These are phyloP conservation scores for Penicillium dipodomyicola DNA, from an alignment of 495 filamentous ascomycete genomes.

Conservation along the genomic window DNA sequence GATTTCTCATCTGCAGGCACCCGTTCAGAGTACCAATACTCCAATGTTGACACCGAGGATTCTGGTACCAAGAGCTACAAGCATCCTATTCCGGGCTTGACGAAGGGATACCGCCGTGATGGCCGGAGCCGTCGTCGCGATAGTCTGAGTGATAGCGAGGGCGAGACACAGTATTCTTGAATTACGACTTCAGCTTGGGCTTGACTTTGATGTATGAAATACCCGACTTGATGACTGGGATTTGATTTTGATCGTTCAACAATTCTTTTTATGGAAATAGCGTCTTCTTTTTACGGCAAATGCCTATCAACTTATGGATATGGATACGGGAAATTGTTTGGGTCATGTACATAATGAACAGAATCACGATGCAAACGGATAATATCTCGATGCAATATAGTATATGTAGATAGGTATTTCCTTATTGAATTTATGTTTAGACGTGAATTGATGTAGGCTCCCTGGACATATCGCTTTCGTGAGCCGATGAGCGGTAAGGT, in stretches of 20 bases:
- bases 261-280: conserved; percentile 8
- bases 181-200: not conserved
- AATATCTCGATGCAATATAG: not conserved
- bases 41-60: conserved; percentile 53
- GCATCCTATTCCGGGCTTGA: conserved; percentile 75
- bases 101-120: conserved; percentile 48
- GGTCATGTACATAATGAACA: conserved; percentile 14
- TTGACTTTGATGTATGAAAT: not conserved
- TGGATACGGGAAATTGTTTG: conserved; percentile 10
- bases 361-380: conserved; percentile 1
- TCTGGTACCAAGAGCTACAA: conserved; percentile 78
- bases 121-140: conserved; percentile 41
- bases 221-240: not conserved
- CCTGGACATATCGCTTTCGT: not conserved
- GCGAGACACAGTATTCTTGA: conserved; percentile 32
- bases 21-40: conserved; percentile 48
- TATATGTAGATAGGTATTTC: no score
- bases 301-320: conserved; percentile 8
- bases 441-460: no score
- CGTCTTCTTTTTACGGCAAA: not conserved
- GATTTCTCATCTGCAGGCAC: conserved; percentile 47
- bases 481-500: not conserved
- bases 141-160: conserved; percentile 58
- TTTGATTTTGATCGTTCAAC: conserved; percentile 6
- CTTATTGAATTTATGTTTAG: no score